Percentiles rank a stretch among this genome's conserved stretches.
phyloP scores from a whole-genome alignment of 1,284 basidiomycete species.

The Serendipita sp. region DNA sequence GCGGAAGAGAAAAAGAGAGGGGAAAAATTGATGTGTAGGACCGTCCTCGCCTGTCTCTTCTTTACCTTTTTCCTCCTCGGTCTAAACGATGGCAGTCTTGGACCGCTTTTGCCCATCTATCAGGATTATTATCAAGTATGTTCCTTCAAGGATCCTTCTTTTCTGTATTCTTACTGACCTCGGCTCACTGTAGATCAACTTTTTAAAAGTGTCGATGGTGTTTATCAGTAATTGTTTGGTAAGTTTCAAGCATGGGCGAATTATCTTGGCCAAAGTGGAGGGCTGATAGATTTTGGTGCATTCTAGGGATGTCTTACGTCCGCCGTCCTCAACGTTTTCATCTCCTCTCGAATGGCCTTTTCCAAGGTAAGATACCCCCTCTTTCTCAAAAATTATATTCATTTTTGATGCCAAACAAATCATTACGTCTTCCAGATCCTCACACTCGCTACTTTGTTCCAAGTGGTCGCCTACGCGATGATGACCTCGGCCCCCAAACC shows the following conservation, averaged over 20 bases:
- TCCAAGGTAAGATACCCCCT: not conserved
- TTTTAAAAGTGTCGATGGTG: not conserved
- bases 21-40: not conserved
- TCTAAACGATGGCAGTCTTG: slow-evolving; percentile 50
- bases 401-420: not conserved
- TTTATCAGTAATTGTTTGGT: slow-evolving; percentile 6
- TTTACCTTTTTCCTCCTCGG: slow-evolving; percentile 34
- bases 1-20: not conserved
- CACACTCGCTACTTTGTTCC: slow-evolving; percentile 15
- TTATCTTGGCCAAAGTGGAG: not conserved
- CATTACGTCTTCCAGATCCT: not conserved
- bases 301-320: not conserved
- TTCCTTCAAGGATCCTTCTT: not conserved
- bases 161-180: too few relatives aligned
- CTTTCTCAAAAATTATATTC: not conserved
- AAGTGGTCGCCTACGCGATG: slow-evolving; percentile 35
- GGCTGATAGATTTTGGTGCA: too few relatives aligned
- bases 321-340: not conserved
- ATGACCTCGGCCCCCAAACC: slow-evolving; percentile 42
- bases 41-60: slow-evolving; percentile 23
- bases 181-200: slow-evolving; percentile 5
- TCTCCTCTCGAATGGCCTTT: not conserved
- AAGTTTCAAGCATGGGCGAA: not conserved
- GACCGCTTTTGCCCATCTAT: slow-evolving; percentile 44
- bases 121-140: slow-evolving; percentile 21